A percentile compares a stretch with the other conserved stretches of the same genome.
These are phyloP conservation scores for Tritrichomonas foetus DNA, from an alignment of 208 protist species.

Conservation along the genomic window DNA sequence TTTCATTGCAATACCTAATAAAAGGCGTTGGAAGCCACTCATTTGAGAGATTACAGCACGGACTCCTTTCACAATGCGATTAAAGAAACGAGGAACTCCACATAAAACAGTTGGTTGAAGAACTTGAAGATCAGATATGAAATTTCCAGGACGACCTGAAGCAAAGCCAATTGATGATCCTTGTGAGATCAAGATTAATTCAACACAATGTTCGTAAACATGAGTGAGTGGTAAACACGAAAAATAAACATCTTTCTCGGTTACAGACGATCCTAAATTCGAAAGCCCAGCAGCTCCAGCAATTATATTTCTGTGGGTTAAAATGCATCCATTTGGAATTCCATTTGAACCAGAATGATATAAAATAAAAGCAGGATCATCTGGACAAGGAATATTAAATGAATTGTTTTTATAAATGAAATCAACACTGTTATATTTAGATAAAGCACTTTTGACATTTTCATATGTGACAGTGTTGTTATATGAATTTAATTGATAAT, in stretches of 20 bases:
- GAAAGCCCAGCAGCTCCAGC: not conserved
- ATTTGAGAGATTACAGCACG: not conserved
- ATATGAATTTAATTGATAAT: not conserved
- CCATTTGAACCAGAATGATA: not conserved
- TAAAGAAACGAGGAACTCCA: not conserved
- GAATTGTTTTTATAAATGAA: too few relatives aligned
- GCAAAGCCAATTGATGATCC: slow-evolving; percentile 1
- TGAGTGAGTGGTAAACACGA: slow-evolving; percentile 20
- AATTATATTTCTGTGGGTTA: slow-evolving; percentile 40
- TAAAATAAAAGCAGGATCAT: not conserved
- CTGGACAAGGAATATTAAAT: not conserved
- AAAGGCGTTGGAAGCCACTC: not conserved
- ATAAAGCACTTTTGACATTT: not conserved
- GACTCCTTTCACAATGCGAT: not conserved
- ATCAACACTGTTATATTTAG: not conserved
- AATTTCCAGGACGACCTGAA: not conserved
- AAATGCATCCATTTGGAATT: slow-evolving; percentile 41
- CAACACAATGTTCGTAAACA: not conserved
- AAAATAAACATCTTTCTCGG: not conserved
- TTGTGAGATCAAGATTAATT: slow-evolving; percentile 8
- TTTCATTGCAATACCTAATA: not conserved
- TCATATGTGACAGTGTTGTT: not conserved
- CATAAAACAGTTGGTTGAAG: not conserved
- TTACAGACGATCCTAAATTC: not conserved
- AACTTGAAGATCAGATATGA: not conserved